Conservation (phyloP, 2,329 filamentous ascomycete species). For the Leptosphaerulina australis region DNA sequence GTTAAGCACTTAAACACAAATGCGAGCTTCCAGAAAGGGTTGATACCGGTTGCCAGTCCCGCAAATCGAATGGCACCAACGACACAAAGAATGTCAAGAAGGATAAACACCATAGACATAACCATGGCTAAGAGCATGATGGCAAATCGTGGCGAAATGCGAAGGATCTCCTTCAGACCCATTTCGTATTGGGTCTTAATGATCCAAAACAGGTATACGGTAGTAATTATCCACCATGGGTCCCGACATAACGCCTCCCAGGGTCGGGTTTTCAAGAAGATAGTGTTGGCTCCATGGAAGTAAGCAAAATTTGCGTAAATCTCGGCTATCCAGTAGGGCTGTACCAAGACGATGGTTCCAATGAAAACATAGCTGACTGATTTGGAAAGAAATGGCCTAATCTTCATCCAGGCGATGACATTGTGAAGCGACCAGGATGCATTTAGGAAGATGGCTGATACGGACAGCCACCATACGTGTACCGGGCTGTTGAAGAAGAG, state of each 20-base stretch:
- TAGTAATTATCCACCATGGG: slow-evolving; percentile 72
- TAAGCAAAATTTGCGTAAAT: slow-evolving; percentile 70
- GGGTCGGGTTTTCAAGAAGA: slow-evolving; percentile 63
- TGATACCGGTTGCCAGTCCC: slow-evolving; percentile 60
- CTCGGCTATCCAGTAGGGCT: slow-evolving; percentile 69
- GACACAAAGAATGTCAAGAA: slow-evolving; percentile 66
- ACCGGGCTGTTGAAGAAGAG: slow-evolving; percentile 62
- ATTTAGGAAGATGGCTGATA: slow-evolving; percentile 65
- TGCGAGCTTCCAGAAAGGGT: slow-evolving; percentile 69
- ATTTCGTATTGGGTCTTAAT: slow-evolving; percentile 68
- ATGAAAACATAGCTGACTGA: slow-evolving; percentile 63
- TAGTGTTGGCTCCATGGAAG: slow-evolving; percentile 61
- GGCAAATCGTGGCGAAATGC: slow-evolving; percentile 67
- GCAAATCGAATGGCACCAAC: slow-evolving; percentile 54
- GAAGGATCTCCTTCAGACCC: slow-evolving; percentile 61
- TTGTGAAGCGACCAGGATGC: slow-evolving; percentile 70
- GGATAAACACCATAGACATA: slow-evolving; percentile 64
- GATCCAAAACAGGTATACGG: slow-evolving; percentile 64
- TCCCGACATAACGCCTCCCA: slow-evolving; percentile 67
- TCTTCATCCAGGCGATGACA: slow-evolving; percentile 71
- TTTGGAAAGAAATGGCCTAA: slow-evolving; percentile 62
- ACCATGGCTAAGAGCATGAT: slow-evolving; percentile 67
- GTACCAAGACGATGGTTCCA: slow-evolving; percentile 61
- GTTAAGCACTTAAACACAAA: slow-evolving; percentile 72
- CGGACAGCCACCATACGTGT: slow-evolving; percentile 69